Conservation (phyloP, 805 yeast species). For the Saccharomyces jurei region DNA sequence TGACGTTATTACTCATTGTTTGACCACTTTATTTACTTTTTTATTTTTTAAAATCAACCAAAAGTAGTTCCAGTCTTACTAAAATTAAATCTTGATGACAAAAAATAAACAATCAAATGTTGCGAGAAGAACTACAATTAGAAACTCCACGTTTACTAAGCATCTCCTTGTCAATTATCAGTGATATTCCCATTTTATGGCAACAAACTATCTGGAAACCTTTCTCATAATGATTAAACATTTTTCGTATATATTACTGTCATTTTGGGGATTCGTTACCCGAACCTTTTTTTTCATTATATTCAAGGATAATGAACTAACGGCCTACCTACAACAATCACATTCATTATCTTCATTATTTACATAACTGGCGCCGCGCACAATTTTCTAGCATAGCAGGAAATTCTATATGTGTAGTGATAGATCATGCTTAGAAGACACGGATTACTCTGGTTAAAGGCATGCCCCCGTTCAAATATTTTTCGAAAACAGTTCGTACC, state of each 20-base stretch:
- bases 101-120: too few species aligned
- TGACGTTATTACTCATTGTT: not conserved
- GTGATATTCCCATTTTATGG: not conserved
- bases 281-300: not conserved
- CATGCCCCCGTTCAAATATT: not conserved
- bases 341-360: not conserved
- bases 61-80: too few species aligned
- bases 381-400: not conserved
- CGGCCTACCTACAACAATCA: not conserved
- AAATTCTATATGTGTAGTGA: not conserved
- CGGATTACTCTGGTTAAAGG: not conserved
- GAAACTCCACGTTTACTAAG: not conserved
- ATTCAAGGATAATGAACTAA: not conserved
- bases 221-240: not conserved
- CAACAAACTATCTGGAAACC: not conserved
- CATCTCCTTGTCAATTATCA: too few species aligned
- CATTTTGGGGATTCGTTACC: not conserved
- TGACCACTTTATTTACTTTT: too few species aligned
- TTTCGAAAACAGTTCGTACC: not conserved
- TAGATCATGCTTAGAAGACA: not conserved
- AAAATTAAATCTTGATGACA: not conserved
- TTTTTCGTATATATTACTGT: not conserved
- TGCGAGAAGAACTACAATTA: not conserved
- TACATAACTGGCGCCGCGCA: not conserved
- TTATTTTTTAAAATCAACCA: too few species aligned